Conservation (phyloP, 2,329 filamentous ascomycete species). For the Xylariaceae sp. region DNA sequence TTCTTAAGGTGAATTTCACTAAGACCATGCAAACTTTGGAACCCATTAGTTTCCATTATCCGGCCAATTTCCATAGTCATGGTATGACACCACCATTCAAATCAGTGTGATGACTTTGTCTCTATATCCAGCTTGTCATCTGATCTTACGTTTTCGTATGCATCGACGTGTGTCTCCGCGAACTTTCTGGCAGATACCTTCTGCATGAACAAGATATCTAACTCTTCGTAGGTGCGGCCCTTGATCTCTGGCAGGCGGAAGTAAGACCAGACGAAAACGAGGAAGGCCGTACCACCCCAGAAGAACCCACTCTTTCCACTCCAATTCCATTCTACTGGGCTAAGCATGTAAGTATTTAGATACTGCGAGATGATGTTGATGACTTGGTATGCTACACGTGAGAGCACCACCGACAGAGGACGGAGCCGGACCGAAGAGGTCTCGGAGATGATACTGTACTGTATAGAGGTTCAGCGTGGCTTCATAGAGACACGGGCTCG, state of each 20-base stretch:
- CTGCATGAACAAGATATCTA: conserved; percentile 60
- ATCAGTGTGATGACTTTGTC: conserved; percentile 12
- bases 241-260: conserved; percentile 61
- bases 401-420: conserved; percentile 53
- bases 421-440: conserved; percentile 55
- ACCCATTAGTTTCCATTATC: too few relatives aligned
- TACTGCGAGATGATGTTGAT: conserved; percentile 51
- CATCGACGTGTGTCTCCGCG: conserved; percentile 43
- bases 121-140: too few relatives aligned
- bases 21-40: too few relatives aligned
- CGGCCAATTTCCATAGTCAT: background rate
- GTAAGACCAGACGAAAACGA: conserved; percentile 56
- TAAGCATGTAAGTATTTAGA: conserved; percentile 49
- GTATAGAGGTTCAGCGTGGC: conserved; percentile 19
- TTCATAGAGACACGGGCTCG: background rate
- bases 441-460: conserved; percentile 56
- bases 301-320: conserved; percentile 53
- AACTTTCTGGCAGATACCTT: conserved; percentile 50
- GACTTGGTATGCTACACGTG: conserved; percentile 53
- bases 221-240: conserved; percentile 58
- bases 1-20: too few relatives aligned
- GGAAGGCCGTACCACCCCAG: conserved; percentile 51
- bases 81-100: background rate
- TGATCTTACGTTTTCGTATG: conserved; percentile 32
- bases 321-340: conserved; percentile 48